These are phyloP conservation scores for Plectosphaerella sp. DNA, from an alignment of 2,329 filamentous ascomycete genomes.

Conservation along the genomic window DNA sequence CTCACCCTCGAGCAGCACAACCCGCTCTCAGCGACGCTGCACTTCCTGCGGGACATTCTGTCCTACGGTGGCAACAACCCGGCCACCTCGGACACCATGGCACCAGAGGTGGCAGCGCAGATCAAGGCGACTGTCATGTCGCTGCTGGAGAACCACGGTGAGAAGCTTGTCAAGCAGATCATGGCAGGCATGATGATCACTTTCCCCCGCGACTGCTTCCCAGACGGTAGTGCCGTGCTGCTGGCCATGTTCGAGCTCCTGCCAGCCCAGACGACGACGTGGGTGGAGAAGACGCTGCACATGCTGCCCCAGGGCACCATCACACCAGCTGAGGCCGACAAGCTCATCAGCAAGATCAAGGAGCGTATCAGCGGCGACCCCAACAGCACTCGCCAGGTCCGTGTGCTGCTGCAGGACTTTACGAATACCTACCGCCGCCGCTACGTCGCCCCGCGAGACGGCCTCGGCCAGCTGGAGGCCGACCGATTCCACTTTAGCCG, in stretches of 20 bases:
- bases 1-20: slow-evolving; percentile 88
- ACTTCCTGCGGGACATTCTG: slow-evolving; percentile 88
- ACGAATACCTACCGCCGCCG: slow-evolving; percentile 89
- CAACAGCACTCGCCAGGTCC: slow-evolving; percentile 67
- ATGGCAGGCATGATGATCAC: slow-evolving; percentile 99
- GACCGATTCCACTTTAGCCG: slow-evolving; percentile 72
- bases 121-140: slow-evolving; percentile 70
- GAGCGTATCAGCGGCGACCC: slow-evolving; percentile 67
- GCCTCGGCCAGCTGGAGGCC: slow-evolving; percentile 81
- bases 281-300: slow-evolving; percentile 80
- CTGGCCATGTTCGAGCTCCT: slow-evolving; percentile 84
- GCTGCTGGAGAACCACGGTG: slow-evolving; percentile 66
- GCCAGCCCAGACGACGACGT: slow-evolving; percentile 71
- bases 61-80: slow-evolving; percentile 79
- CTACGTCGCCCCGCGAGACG: slow-evolving; percentile 93
- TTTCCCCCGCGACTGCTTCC: slow-evolving; percentile 92
- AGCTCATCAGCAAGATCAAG: slow-evolving; percentile 74
- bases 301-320: slow-evolving; percentile 82
- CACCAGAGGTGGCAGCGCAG: slow-evolving; percentile 59
- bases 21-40: slow-evolving; percentile 83
- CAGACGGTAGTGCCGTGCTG: slow-evolving; percentile 89
- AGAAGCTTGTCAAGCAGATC: slow-evolving; percentile 78
- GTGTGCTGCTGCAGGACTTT: slow-evolving; percentile 88
- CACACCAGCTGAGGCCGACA: slow-evolving; percentile 72
- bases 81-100: slow-evolving; percentile 54